Base-by-base conservation (phyloP, 805 yeast species). In the Wickerhamomyces queroliae region DNA sequence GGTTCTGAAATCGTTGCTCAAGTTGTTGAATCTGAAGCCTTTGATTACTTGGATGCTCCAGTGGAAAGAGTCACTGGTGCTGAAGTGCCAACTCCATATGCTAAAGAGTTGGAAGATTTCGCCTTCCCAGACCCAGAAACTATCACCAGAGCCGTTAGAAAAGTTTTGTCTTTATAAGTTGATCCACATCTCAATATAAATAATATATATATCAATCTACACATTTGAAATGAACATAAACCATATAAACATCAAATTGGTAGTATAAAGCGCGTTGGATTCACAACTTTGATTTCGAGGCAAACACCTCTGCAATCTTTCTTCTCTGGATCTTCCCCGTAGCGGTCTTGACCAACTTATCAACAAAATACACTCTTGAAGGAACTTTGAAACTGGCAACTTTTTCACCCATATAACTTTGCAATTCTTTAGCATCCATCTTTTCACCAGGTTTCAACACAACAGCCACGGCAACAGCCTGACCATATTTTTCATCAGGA, bases 41-140 rank as follows among this genome's bases (percentile, higher is more conserved):
- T 93, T 53, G 99, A 93, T 69, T 87, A 89, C 78, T 78, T 93
- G 61, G 99, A 93, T 69, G 95, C 98, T 45, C 99, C 99, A 55
- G 87, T 93, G 52, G 95, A 83, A 72, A 88, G 99, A 76, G 91
- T 90, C 58, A 93, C 99, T 44, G 99, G 99, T 66, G 95, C 98
- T 62, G 99, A 93, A 72, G 97, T 90, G 24, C 99, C 99, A 67
- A 93, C 99, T 53, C 99, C 99, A 50, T 93, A 93, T 63, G 96
- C 96, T 55, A 78, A 80, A 67, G 90, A 83, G 70, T 78, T 93
- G 63, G 99, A 93, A 79, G 95, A 85, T 71, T 86, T 93, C 62
- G 96, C 98, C 41, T 93, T 93, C 96, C 99, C 99, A 67, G 96
- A 90, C 64, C 75, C 86, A 41, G 91, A 86, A 59, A 78, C 89